phyloP scores from a whole-genome alignment of 441 rosid species.

The Mallotus japonicus region DNA sequence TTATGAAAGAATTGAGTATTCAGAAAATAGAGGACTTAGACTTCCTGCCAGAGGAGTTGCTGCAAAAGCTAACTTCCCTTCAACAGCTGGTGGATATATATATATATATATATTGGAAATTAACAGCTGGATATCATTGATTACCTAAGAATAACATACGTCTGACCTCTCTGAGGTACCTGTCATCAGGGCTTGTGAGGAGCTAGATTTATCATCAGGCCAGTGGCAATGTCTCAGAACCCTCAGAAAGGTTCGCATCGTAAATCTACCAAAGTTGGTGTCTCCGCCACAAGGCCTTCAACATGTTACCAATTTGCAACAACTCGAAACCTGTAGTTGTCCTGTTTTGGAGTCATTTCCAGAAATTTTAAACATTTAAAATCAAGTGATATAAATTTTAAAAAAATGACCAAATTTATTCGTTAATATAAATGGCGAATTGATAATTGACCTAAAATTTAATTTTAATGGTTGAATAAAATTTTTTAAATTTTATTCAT shows the following conservation, averaged over 20 bases:
- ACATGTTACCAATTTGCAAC: neutral
- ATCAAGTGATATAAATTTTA: no score
- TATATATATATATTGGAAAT: no score
- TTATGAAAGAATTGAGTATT: no score
- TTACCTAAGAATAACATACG: slow-evolving; percentile 10
- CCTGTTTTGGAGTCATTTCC: neutral
- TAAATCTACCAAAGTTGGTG: neutral
- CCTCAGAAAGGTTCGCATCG: neutral
- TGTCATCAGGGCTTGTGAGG: neutral
- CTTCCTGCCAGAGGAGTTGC: slow-evolving; percentile 7
- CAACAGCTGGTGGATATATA: no score
- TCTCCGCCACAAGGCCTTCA: neutral
- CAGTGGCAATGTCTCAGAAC: neutral
- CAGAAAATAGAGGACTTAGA: neutral
- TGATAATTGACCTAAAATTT: no score
- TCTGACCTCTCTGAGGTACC: neutral
- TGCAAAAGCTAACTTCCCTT: slow-evolving; percentile 22
- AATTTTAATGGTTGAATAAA: no score
- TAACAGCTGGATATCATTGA: neutral
- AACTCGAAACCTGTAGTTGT: neutral
- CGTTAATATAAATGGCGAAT: no score
- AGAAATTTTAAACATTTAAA: no score
- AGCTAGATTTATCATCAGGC: neutral
- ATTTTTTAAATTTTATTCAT: no score
- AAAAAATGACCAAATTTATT: no score